Conservation (phyloP, 2,329 filamentous ascomycete genomes). For the Colletotrichum somersetense region DNA sequence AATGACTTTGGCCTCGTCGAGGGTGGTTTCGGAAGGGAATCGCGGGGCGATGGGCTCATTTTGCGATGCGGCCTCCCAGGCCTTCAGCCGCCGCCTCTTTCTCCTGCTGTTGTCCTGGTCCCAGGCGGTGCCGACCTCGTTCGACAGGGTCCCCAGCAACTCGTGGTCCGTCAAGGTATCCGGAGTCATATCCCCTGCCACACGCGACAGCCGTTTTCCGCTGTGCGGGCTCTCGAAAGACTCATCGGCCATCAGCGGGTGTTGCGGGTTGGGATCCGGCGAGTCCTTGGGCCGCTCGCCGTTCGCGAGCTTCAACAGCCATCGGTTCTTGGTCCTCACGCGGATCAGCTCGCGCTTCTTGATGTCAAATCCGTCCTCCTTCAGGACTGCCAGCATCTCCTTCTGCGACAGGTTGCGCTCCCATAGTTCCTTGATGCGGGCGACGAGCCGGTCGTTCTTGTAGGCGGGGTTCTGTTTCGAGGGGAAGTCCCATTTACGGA, state of each 20-base stretch:
- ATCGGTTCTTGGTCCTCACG: conserved; percentile 76
- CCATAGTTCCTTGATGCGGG: conserved; percentile 82
- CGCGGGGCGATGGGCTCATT: conserved; percentile 77
- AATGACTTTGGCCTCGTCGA: conserved; percentile 81
- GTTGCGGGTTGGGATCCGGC: neutral
- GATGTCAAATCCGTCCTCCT: conserved; percentile 78
- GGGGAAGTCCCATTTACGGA: conserved; percentile 84
- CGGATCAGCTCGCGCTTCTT: conserved; percentile 78
- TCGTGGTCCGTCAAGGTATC: conserved; percentile 38
- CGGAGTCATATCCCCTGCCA: conserved; percentile 22
- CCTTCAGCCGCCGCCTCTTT: conserved; percentile 37
- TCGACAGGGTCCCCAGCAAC: conserved; percentile 6
- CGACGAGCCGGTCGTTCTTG: conserved; percentile 75
- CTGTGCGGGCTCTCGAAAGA: conserved; percentile 18
- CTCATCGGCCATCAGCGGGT: neutral
- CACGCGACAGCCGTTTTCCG: conserved; percentile 3
- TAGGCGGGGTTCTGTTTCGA: conserved; percentile 79
- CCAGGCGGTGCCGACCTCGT: conserved; percentile 5
- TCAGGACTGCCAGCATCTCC: conserved; percentile 79
- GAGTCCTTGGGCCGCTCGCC: conserved; percentile 62
- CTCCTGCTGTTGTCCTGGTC: conserved; percentile 29
- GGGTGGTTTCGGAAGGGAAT: conserved; percentile 85
- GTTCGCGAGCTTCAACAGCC: conserved; percentile 73
- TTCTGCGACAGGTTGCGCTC: conserved; percentile 78
- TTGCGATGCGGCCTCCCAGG: conserved; percentile 63